phyloP scores from a whole-genome alignment of 2,329 filamentous ascomycete species.

The Neonectria ditissima region DNA sequence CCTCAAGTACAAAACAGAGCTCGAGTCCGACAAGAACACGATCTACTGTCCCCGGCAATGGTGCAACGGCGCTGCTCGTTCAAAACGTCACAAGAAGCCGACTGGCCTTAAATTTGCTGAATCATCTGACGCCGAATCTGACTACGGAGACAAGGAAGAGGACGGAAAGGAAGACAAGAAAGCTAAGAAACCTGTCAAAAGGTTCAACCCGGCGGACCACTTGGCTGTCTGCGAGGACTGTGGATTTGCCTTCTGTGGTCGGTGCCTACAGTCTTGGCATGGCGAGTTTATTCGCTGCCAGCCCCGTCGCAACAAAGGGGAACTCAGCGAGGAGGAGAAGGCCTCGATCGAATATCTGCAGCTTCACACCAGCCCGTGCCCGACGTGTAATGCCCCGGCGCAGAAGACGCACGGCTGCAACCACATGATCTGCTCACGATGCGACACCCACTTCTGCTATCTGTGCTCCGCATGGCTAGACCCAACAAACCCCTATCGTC shows the following conservation, averaged over 20 bases:
- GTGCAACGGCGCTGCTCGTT: constrained; percentile 90
- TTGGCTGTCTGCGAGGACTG: constrained; percentile 91
- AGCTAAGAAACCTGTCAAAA: constrained; percentile 39
- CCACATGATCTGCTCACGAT: constrained; percentile 94
- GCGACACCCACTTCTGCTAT: constrained; percentile 94
- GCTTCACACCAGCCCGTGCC: constrained; percentile 86
- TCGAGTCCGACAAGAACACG: constrained; percentile 91
- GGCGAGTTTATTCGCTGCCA: constrained; percentile 82
- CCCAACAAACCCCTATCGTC: constrained; percentile 83
- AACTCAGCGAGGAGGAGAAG: constrained; percentile 86
- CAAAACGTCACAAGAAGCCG: constrained; percentile 78
- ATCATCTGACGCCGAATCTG: constrained; percentile 64
- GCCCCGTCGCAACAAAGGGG: constrained; percentile 72
- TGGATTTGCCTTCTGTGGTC: constrained; percentile 85
- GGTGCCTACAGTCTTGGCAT: constrained; percentile 85
- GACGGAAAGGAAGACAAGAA: constrained; percentile 41
- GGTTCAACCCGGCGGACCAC: constrained; percentile 68
- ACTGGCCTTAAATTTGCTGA: constrained; percentile 72
- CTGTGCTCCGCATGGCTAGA: constrained; percentile 90
- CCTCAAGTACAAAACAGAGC: constrained; percentile 90
- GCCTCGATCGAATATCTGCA: constrained; percentile 87
- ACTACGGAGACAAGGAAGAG: constrained; percentile 58
- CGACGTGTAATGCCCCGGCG: constrained; percentile 84
- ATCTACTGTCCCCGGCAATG: constrained; percentile 92
- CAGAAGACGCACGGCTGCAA: constrained; percentile 97